phyloP scores from a whole-genome alignment of 1,139 yeast genomes.

The Debaryomycetaceae sp. region DNA sequence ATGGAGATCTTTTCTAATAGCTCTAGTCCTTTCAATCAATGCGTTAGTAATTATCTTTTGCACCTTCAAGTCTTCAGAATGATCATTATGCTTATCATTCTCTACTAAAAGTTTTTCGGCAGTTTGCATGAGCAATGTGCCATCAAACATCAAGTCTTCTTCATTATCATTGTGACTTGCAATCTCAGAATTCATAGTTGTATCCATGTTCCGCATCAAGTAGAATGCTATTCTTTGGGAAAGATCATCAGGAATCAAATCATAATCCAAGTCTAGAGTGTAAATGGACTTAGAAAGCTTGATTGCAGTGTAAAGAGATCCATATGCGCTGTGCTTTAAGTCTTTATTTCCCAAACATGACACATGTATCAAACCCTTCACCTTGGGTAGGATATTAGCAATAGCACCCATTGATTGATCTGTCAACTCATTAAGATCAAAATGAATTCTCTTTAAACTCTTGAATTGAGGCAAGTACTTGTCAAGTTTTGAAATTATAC shows the following conservation, averaged over 20 bases:
- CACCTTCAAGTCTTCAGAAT: conserved; percentile 34
- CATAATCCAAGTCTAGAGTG: conserved; percentile 71
- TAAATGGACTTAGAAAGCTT: conserved; percentile 61
- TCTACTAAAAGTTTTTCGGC: conserved; percentile 57
- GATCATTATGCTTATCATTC: conserved; percentile 27
- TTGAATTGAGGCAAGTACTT: conserved; percentile 64
- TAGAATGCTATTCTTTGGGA: conserved; percentile 78
- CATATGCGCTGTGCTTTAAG: conserved; percentile 57
- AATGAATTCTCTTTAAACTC: conserved; percentile 66
- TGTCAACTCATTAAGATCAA: conserved; percentile 68
- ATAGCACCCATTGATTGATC: conserved; percentile 63
- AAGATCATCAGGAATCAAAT: conserved; percentile 62
- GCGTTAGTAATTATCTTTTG: conserved; percentile 42
- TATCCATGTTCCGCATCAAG: conserved; percentile 80
- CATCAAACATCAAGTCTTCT: conserved; percentile 48
- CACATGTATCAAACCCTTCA: conserved; percentile 69
- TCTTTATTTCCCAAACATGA: conserved; percentile 65
- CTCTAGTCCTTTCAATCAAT: conserved; percentile 39
- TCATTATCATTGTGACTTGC: conserved; percentile 28
- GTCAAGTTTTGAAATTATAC: conserved; percentile 56
- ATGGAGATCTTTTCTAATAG: conserved; percentile 41
- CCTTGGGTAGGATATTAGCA: conserved; percentile 66
- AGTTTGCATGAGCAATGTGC: conserved; percentile 55
- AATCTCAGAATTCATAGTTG: conserved; percentile 42
- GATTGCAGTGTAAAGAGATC: conserved; percentile 68